These are phyloP conservation scores for Seminavis robusta DNA, from an alignment of 108 stramenopile genomes.

Conservation along the genomic window DNA sequence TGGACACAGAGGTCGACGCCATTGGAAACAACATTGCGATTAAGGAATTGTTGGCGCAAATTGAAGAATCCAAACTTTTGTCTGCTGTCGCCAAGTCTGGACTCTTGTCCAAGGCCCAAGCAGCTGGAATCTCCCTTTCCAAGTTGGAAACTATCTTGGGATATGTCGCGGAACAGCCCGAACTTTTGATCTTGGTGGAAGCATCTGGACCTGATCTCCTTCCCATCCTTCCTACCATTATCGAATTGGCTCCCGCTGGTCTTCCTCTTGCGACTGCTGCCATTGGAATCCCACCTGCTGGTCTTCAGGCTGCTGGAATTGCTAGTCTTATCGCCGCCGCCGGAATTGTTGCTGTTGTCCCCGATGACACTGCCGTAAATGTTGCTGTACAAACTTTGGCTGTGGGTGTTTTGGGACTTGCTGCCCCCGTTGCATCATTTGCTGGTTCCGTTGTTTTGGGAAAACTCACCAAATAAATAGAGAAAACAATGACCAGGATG, in stretches of 20 bases:
- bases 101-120: slow-evolving; percentile 80
- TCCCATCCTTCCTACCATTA: slow-evolving; percentile 74
- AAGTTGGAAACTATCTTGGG: slow-evolving; percentile 81
- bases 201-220: slow-evolving; percentile 81
- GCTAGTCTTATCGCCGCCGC: slow-evolving; percentile 61
- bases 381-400: slow-evolving; percentile 79
- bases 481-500: no score
- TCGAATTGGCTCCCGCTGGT: slow-evolving; percentile 72
- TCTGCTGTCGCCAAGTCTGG: slow-evolving; percentile 74
- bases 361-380: slow-evolving; percentile 75
- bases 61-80: slow-evolving; percentile 66
- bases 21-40: slow-evolving; percentile 85
- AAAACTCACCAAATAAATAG: slow-evolving; percentile 64
- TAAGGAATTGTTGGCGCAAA: slow-evolving; percentile 55
- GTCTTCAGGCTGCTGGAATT: slow-evolving; percentile 44
- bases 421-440: slow-evolving; percentile 49
- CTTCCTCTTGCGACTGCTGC: slow-evolving; percentile 74
- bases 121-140: slow-evolving; percentile 72
- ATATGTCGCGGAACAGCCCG: slow-evolving; percentile 64
- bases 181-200: slow-evolving; percentile 80
- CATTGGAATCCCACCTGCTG: slow-evolving; percentile 48
- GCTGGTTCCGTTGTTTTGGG: slow-evolving; percentile 70
- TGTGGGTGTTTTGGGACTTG: slow-evolving; percentile 68
- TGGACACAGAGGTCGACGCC: slow-evolving; percentile 57
- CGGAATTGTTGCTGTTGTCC: slow-evolving; percentile 58